phyloP scores from a whole-genome alignment of 2,329 filamentous ascomycete genomes.

The Trichoderma guizhouense region DNA sequence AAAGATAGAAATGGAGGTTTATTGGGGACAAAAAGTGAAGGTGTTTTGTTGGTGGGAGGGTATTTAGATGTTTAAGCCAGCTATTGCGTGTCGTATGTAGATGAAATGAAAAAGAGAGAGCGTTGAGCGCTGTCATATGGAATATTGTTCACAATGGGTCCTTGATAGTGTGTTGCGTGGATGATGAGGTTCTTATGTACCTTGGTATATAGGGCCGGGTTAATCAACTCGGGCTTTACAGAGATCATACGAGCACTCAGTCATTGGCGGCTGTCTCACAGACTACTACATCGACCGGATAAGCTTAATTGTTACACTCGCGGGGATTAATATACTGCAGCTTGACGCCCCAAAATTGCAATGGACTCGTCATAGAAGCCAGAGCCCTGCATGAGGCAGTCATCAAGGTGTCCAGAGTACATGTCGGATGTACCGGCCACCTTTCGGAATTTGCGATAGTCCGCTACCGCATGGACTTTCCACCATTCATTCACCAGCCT shows the following conservation, averaged over 20 bases:
- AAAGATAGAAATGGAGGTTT: background rate
- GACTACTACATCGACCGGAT: background rate
- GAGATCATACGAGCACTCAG: background rate
- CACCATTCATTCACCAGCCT: background rate
- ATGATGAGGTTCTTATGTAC: background rate
- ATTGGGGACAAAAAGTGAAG: background rate
- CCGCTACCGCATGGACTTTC: background rate
- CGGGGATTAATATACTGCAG: background rate
- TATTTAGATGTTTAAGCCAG: background rate
- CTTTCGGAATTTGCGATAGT: background rate
- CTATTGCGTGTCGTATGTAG: conserved; percentile 1
- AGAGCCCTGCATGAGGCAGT: background rate
- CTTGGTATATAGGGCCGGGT: background rate
- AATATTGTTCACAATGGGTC: background rate
- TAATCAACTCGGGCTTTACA: background rate
- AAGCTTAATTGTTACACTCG: conserved; percentile 3
- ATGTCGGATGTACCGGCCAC: background rate
- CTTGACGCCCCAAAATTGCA: background rate
- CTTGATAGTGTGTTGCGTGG: background rate
- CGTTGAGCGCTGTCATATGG: conserved; percentile 1
- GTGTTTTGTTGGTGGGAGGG: background rate
- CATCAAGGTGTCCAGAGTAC: background rate
- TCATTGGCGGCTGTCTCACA: background rate
- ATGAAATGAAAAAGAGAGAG: background rate
- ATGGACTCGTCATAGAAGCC: background rate